These are phyloP conservation scores for Eucalyptus cladocalyx DNA, from an alignment of 345 rosid genomes.

Conservation along the genomic window DNA sequence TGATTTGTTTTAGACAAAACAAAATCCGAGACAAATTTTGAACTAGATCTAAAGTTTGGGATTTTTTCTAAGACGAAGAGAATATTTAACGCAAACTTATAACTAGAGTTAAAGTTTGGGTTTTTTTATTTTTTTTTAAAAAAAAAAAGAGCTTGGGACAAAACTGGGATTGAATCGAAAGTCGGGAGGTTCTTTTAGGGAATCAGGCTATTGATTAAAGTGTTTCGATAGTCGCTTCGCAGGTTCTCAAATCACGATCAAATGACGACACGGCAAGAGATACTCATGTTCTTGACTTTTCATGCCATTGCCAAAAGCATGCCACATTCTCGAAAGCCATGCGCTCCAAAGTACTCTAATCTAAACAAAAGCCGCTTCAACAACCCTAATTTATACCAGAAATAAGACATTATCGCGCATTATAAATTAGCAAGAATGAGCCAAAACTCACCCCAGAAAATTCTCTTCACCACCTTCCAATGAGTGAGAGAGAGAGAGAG, in stretches of 20 bases:
- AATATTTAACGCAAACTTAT: too few relatives aligned
- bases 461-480: neutral
- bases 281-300: neutral
- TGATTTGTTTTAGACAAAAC: too few relatives aligned
- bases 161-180: too few relatives aligned
- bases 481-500: neutral
- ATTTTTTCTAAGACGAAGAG: fast-evolving
- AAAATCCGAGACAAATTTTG: too few relatives aligned
- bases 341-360: neutral
- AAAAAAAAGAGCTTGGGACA: too few relatives aligned
- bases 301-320: neutral
- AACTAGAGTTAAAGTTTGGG: neutral
- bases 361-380: neutral
- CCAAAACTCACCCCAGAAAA: neutral
- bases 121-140: too few relatives aligned
- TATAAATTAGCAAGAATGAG: neutral
- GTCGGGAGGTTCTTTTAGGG: too few relatives aligned
- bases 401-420: neutral
- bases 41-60: too few relatives aligned
- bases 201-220: too few relatives aligned
- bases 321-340: neutral
- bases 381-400: neutral
- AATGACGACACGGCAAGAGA: neutral
- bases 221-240: fast-evolving
- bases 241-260: fast-evolving